Base-by-base conservation (phyloP, 371 early-diverging fungal genomes). In the Encephalitozoon intestinalis region DNA sequence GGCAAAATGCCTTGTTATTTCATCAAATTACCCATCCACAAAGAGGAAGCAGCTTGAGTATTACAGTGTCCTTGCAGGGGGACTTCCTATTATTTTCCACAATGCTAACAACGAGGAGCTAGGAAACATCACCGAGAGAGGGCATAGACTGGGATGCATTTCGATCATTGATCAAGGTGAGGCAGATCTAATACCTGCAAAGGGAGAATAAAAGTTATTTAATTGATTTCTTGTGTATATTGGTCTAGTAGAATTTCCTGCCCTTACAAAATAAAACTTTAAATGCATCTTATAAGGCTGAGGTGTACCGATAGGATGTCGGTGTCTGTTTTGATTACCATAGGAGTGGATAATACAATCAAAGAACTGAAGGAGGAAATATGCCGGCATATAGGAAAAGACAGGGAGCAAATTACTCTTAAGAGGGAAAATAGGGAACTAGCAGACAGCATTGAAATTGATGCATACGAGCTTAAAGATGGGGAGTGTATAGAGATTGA, bases 151-250 rank as follows among this genome's bases (percentile, higher is more conserved):
- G 66, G 84, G 84, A 40, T 84, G 84, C 15, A 77, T 86, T 30
- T 80, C 81, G 25, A 80, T 86, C 58, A 63, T 84, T 28, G 83
- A 86, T 58, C 81, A 75, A 23, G 86, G 86, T 37, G 84, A 86
- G 73, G 80, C 84, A 25, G 86, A 83, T 26, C 44, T 86, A 26
- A 64, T 79, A 53, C 39, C 40, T n/a, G 66, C 52, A 11, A 67
- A 63, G 31, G 40, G 25, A 25, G 63, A 44, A 63, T 72, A 63
- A 72, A 64, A 44, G 49, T 21, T 44, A 66, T 66, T 43, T 66
- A 23, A 23, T 66, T 58, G 37, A 34, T 34, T 58, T 53, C n/a
- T 34, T 15, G 18, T 58, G 58, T 58, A 34, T 34, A 21, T 37
- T 11, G 28, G 34, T 3, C 21, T 12, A 58, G 4, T 34, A 34